Base-by-base conservation (phyloP, 192 early-diverging fungal species). In the Dispira simplex region DNA sequence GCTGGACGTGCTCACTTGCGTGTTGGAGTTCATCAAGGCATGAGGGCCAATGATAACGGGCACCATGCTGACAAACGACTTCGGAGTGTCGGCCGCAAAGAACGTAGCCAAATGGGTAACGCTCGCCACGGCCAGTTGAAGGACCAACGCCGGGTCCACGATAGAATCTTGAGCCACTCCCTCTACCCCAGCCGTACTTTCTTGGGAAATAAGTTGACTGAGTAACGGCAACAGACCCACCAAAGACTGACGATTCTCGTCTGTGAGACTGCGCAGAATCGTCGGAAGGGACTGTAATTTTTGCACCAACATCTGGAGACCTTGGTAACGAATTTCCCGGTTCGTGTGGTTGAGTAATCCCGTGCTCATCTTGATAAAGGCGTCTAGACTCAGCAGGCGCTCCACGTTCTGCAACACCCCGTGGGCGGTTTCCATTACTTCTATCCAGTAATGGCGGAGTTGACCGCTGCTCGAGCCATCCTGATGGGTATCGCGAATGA, bases 101-200 rank as follows among this genome's bases (percentile, higher is more conserved):
- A 74, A 66, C 23, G 75, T 78, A 11, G 85, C 81, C 47, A 94
- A 78, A 25, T 86, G 81, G 11, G 87, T 79, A 39, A 97, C 66
- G 69, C 91, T 93, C 51, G 87, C 64, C 45, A 97, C 69, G 18
- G 86, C 88, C 0, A 85, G 77, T 70, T 93, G 89, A 71, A 84
- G 87, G 71, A 81, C 85, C 63, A 79, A 74, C 12, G 66, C 64
- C 10, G 68, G 63, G 44, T 81, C 80, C 51, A 49, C 47, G 46
- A 10, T 16, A 44, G 66, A 46, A 2, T 27, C 28, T 53, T 13
- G 49, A 2, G 5, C 25, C 32, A 13, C 27, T 20, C 12, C 45
- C 26, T 18, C n/a, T 11, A 46, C 0, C 66, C 26, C 46, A 55
- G 8, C 46, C 55, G 5, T 47, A 56, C 25, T 66, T 43, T 8